Evolutionary conservation across 1,284 basidiomycete species (phyloP).

Genomic region (Puccinia hordei): DNA sequence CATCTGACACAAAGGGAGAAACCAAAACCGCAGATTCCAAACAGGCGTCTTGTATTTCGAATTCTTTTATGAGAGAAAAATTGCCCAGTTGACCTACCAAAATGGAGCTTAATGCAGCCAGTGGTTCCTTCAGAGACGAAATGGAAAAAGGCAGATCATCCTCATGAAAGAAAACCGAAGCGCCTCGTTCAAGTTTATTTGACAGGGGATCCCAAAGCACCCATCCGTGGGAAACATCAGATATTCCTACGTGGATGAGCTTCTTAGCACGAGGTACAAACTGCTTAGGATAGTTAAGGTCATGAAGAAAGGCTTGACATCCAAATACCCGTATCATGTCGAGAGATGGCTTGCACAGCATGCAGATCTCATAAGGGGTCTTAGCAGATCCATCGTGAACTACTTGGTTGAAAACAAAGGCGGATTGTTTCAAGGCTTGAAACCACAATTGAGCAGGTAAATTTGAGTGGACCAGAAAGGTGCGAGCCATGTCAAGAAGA

Average conservation of each 20-base stretch:
- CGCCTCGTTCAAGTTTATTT: no score
- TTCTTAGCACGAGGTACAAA: no score
- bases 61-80: neutral
- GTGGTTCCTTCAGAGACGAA: no score
- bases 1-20: neutral
- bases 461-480: neutral
- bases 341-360: neutral
- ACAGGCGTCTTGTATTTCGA: neutral
- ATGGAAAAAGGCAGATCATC: no score
- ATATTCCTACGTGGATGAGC: no score
- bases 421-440: neutral
- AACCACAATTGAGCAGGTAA: neutral
- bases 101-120: no score
- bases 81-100: no score
- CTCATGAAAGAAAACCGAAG: no score
- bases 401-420: constrained; percentile 16
- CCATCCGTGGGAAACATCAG: no score
- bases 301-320: constrained; percentile 5
- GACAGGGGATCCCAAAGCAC: no score
- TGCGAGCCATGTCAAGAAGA: no score
- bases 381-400: neutral
- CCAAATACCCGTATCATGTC: constrained; percentile 9
- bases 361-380: constrained; percentile 13
- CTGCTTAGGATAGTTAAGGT: no score
- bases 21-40: neutral